Conservation (phyloP, 768 basidiomycete genomes). For the Porpolomopsis calyptriformis region DNA sequence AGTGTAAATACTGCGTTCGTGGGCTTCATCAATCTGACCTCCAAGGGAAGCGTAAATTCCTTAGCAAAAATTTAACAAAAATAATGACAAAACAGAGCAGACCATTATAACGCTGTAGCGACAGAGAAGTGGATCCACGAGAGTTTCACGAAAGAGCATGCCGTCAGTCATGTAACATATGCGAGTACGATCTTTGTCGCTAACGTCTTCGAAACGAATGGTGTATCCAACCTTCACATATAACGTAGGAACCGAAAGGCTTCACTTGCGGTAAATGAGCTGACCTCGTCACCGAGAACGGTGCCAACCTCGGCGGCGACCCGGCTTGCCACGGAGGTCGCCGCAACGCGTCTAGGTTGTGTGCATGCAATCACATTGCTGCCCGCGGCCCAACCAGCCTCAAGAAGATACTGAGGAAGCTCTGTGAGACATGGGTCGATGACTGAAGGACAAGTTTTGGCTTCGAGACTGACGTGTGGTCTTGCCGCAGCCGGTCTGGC, state of each 20-base stretch:
- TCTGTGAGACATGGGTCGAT: slow-evolving; percentile 36
- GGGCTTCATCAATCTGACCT: slow-evolving; percentile 87
- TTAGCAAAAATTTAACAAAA: slow-evolving; percentile 1
- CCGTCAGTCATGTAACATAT: slow-evolving; percentile 98
- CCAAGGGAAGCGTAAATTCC: slow-evolving; percentile 2
- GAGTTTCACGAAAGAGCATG: slow-evolving; percentile 90
- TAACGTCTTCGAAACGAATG: slow-evolving; percentile 93
- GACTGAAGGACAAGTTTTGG: slow-evolving; percentile 6
- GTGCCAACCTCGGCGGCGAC: slow-evolving; percentile 91
- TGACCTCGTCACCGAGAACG: slow-evolving; percentile 78
- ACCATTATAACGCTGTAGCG: slow-evolving; percentile 96
- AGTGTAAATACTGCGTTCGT: slow-evolving; percentile 93
- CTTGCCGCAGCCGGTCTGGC: slow-evolving; percentile 95
- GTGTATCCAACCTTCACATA: slow-evolving; percentile 89
- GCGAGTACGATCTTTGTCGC: slow-evolving; percentile 70
- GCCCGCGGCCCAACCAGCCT: slow-evolving; percentile 84
- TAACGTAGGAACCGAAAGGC: slow-evolving; percentile 9
- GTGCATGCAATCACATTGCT: slow-evolving; percentile 87
- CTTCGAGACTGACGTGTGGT: slow-evolving; percentile 91
- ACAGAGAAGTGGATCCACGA: slow-evolving; percentile 85
- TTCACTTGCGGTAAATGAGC: slow-evolving; percentile 9
- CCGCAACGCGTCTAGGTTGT: slow-evolving; percentile 87
- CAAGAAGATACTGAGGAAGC: slow-evolving; percentile 87
- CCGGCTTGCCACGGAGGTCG: slow-evolving; percentile 84
- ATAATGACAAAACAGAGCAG: slow-evolving; percentile 12